Base-by-base conservation (phyloP, 169 alveolate species). In the Plasmodium fragile region DNA sequence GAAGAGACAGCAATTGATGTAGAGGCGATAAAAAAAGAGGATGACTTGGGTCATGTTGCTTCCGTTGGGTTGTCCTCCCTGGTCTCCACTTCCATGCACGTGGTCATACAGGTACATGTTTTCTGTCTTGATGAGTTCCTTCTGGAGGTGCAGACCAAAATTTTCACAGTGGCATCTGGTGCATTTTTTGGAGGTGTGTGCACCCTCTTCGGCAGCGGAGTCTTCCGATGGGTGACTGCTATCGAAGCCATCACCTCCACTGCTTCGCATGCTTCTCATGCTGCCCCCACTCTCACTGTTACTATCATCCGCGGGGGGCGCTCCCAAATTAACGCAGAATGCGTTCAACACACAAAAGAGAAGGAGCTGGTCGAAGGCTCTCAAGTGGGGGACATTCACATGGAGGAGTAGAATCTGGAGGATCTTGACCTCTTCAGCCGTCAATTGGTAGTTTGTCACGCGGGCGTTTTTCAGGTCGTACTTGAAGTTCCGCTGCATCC, bases 361-460 rank as follows among this genome's bases (percentile, higher is more conserved):
- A 16, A 91, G 32, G 6, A 91, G 41, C 45, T 91, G 94, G n/a
- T 36, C 81, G 75, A 91, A 91, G 16, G 39, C 28, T 45, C 49
- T 39, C 65, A 91, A 72, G 55, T 72, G 72, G 13, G 94, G 94
- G 13, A 91, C 49, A 25, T 91, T 91, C 36, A 91, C 13, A 41
- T 91, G 94, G 36, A 91, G 71, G n/a, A 72, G 32, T 22, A 91
- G 72, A 11, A 91, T 81, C 75, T 91, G 94, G 4, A 91, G 80
- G 8, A 77, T 28, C 75, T 81, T 73, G 5, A 77, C 77, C 52
- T 91, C 94, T 28, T 91, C 94, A 5, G 55, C 30, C 16, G 18
- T 80, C 75, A 91, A 22, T 49, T 91, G 73, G 28, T 43, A 91
- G 73, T 91, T 71, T 8, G n/a, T 45, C 72, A 91, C 87, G 53